These are phyloP conservation scores for Penicillium pulvis DNA, from an alignment of 495 filamentous ascomycete genomes.

Conservation along the genomic window DNA sequence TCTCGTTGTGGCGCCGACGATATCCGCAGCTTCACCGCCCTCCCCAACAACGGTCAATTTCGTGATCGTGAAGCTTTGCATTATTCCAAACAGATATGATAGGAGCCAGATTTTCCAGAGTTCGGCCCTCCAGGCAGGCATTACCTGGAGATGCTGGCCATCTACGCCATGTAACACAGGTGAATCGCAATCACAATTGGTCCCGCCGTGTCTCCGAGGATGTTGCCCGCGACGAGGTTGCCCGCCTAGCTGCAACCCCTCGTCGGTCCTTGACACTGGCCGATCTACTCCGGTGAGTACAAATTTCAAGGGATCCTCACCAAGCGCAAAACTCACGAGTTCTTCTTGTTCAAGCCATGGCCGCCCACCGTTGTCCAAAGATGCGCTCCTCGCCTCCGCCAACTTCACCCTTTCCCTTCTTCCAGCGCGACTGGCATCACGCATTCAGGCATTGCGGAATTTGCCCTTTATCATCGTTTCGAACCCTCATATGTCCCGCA, in stretches of 20 bases:
- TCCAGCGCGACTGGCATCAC: constrained; percentile 90
- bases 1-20: background rate
- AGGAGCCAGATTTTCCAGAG: constrained; percentile 13
- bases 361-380: constrained; percentile 79
- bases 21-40: background rate
- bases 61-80: background rate
- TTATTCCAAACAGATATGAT: constrained; percentile 4
- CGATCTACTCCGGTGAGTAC: constrained; percentile 78
- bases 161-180: background rate
- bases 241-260: constrained; percentile 72
- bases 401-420: constrained; percentile 94
- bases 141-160: background rate
- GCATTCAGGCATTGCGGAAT: constrained; percentile 88
- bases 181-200: background rate
- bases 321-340: background rate
- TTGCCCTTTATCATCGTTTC: constrained; percentile 97
- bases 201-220: background rate
- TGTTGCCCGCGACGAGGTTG: constrained; percentile 71
- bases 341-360: constrained; percentile 63
- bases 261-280: constrained; percentile 81
- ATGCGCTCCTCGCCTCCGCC: constrained; percentile 80
- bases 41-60: background rate
- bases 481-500: constrained; percentile 86
- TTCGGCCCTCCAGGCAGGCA: constrained; percentile 1
- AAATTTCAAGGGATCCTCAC: background rate